phyloP scores from a whole-genome alignment of 1,284 basidiomycete genomes.

The Grifola frondosa region DNA sequence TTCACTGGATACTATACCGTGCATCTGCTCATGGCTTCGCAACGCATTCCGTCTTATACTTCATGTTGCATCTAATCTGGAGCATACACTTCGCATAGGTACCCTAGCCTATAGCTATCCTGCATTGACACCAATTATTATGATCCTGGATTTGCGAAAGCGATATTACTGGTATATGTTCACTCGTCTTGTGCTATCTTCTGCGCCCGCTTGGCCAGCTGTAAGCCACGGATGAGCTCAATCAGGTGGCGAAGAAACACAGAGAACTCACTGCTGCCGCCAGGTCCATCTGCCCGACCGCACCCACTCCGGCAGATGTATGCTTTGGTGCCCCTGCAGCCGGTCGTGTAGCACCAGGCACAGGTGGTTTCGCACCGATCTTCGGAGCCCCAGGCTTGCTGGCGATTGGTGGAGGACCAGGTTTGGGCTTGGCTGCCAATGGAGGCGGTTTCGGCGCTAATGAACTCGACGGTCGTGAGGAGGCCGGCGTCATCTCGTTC shows the following conservation, averaged over 20 bases:
- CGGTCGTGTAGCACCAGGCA: constrained; percentile 57
- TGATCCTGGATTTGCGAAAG: too few relatives aligned
- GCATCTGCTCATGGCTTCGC: constrained; percentile 14
- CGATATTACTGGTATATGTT: too few relatives aligned
- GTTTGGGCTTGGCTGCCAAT: constrained; percentile 53
- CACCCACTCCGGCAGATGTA: constrained; percentile 30
- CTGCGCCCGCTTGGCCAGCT: constrained; percentile 75
- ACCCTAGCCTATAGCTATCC: constrained; percentile 21
- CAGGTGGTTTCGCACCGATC: constrained; percentile 51
- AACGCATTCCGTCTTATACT: constrained; percentile 9
- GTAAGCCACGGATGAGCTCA: constrained; percentile 14
- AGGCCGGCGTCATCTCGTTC: constrained; percentile 46
- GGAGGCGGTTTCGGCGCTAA: constrained; percentile 53
- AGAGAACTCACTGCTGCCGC: constrained; percentile 67
- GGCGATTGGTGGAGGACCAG: constrained; percentile 35
- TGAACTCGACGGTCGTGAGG: constrained; percentile 56
- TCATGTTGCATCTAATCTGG: constrained; percentile 22
- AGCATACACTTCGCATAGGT: constrained; percentile 22
- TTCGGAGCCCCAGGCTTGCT: constrained; percentile 40
- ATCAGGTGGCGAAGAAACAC: constrained; percentile 3
- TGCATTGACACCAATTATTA: constrained; percentile 15
- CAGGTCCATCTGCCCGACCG: constrained; percentile 69
- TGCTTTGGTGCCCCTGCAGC: constrained; percentile 27
- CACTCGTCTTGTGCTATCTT: constrained; percentile 46
- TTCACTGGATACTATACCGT: constrained; percentile 15